Evolutionary conservation across 2,329 filamentous ascomycete genomes (phyloP), one percentile per base, ranked within the genome.

Genomic region (Zalaria sp.): DNA sequence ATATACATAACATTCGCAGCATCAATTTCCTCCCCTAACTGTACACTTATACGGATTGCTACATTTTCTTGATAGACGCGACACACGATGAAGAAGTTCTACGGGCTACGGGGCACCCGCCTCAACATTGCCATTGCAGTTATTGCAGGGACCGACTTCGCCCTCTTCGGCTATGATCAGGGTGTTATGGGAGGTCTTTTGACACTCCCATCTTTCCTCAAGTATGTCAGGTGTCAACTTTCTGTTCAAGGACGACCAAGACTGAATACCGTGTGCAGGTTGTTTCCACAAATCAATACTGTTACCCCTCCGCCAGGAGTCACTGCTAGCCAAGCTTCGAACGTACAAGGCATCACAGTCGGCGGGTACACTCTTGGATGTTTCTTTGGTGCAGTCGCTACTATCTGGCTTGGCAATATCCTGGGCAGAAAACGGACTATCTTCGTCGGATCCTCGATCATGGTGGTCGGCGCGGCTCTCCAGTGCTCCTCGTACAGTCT

Each of bases 361-460:
- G 41, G 9, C 31, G 35, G 29, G 4, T 59, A 59, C 45, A 59
- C 56, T 27, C 40, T 61, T 2, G 66, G 67, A 11, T 72, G 68
- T 53, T 71, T 72, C 53, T 59, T 59, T 25, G 68, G 68, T 27
- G 67, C 68, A 3, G 58, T 71, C 34, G 52, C 62, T 6, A 68
- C 64, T 40, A 71, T 71, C 42, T 70, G 65, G 61, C 46, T 57
- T 26, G 71, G 69, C 38, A 67, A 75, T 41, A 56, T 58, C 10
- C 64, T 73, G 9, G 71, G 71, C 27, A 64, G 71, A 27, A 63
- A 66, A 37, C 63, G 61, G 48, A 66, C 66, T 4, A 70, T 71
- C 45, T 69, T 71, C 49, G 40, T 62, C 9, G 67, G 66, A 4
- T 68, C 62, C 3, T 47, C 60, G n/a, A 62, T 67, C 47, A 64